These are phyloP conservation scores for Xylaria grammica DNA, from an alignment of 495 filamentous ascomycete species.

Conservation along the genomic window DNA sequence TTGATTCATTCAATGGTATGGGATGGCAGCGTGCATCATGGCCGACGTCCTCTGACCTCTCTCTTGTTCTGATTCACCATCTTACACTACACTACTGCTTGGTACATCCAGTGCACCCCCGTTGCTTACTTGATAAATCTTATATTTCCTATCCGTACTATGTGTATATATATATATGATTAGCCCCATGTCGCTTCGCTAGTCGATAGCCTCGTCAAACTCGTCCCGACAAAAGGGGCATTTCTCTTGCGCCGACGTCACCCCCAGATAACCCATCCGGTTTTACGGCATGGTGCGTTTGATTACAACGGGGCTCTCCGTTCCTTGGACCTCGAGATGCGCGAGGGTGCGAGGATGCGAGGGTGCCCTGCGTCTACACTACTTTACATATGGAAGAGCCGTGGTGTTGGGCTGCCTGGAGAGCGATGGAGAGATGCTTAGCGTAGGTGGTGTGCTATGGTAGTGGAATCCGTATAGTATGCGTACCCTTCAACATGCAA, in stretches of 20 bases:
- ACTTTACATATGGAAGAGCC: background rate
- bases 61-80: conserved; percentile 15
- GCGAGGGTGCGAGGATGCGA: no score
- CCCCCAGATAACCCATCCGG: conserved; percentile 6
- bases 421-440: background rate
- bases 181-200: background rate
- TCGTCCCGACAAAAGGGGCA: background rate
- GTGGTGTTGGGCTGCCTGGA: background rate
- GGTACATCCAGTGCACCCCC: no score
- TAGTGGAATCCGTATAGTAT: background rate
- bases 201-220: background rate
- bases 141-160: background rate
- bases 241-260: background rate
- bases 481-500: conserved; percentile 12
- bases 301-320: background rate
- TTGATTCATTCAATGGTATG: conserved; percentile 25
- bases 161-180: no score
- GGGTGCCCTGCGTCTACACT: no score
- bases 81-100: no score
- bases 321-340: background rate
- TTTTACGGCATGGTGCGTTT: conserved; percentile 4
- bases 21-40: conserved; percentile 33
- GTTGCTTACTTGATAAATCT: conserved; percentile 7
- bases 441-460: background rate
- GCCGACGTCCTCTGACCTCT: conserved; percentile 7